Base-by-base conservation (phyloP, 805 yeast species). In the Yamadazyma nakazawae region DNA sequence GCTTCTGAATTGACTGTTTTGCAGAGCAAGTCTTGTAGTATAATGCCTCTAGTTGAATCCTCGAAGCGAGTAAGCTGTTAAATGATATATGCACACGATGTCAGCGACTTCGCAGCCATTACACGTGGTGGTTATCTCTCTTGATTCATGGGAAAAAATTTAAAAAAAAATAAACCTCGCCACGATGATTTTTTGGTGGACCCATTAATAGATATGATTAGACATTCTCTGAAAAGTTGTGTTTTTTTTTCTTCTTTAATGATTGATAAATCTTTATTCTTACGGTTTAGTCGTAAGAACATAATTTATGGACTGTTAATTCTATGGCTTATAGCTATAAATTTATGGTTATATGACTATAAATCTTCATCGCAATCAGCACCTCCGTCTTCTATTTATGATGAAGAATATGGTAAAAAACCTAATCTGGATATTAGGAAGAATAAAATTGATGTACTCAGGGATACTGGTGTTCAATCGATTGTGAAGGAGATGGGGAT, bases 281-380 rank as follows among this genome's bases (percentile, higher is more conserved):
- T 13, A 13, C 39, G 57, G 45, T 42, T 54, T 14, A 53, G 40
- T 14, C 57, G 49, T 25, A 57, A 48, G 28, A 25, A 48, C 9
- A 34, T 50, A 8, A 19, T 58, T 5, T 59, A 54, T 40, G 28
- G 47, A 0, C 30, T 48, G 1, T 24, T 56, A 2, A 41, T 52
- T 5, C 3, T 51, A 7, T 59, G 62, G 63, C 40, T 57, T 12
- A 21, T 57, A 4, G 39, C 42, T 10, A 48, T 58, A 9, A 57
- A 58, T 35, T 14, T 54, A 6, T 59, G 60, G 57, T 28, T 58
- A 8, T 48, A 45, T 34, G 44, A 52, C 28, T 45, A 53, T 40
- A 43, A 42, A 12, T 42, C 46, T 8, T 13, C 31, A 3, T 28
- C 31, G n/a, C 13, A 14, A 5, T 11, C 30, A 2, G 10, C 11